A percentile compares a stretch with the other conserved stretches of the same genome.
Conservation (phyloP, 2,329 filamentous ascomycete genomes). For the Fusarium haematococcum region DNA sequence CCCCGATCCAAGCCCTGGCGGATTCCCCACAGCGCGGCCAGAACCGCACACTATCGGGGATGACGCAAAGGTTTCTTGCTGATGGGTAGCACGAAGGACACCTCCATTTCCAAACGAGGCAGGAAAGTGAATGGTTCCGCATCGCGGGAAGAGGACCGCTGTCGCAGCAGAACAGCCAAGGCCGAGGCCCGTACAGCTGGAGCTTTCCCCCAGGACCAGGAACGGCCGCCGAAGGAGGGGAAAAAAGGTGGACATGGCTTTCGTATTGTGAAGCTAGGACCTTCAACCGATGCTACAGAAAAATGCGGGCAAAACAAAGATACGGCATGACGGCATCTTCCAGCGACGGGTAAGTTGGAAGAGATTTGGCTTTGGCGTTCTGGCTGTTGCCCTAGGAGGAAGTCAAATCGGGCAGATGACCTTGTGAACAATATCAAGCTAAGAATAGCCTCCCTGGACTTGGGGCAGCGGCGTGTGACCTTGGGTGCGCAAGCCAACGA, state of each 20-base stretch:
- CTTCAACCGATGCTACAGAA: not conserved
- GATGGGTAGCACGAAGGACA: not conserved
- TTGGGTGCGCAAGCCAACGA: slow-evolving; percentile 11
- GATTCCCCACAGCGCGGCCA: slow-evolving; percentile 38
- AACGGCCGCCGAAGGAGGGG: not conserved
- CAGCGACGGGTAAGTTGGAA: not conserved
- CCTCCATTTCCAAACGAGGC: slow-evolving; percentile 9
- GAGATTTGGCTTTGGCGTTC: slow-evolving; percentile 8
- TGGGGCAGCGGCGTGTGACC: not conserved
- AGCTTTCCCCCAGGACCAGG: not conserved
- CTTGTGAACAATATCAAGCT: slow-evolving; percentile 17
- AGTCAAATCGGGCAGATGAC: slow-evolving; percentile 39
- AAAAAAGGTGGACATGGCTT: not conserved
- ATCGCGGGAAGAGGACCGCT: slow-evolving; percentile 18
- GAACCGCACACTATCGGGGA: slow-evolving; percentile 39
- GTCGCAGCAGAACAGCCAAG: not conserved
- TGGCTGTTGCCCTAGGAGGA: slow-evolving; percentile 23
- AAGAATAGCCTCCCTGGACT: not conserved
- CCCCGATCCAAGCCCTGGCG: slow-evolving; percentile 15
- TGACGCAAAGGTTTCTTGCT: slow-evolving; percentile 13
- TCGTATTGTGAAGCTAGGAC: not conserved
- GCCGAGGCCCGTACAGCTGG: not conserved
- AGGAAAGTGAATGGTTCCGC: slow-evolving; percentile 22
- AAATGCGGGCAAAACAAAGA: not conserved
- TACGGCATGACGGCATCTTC: slow-evolving; percentile 6